Conservation (phyloP, 179 eudicot genomes). For the Spinacia oleracea region DNA sequence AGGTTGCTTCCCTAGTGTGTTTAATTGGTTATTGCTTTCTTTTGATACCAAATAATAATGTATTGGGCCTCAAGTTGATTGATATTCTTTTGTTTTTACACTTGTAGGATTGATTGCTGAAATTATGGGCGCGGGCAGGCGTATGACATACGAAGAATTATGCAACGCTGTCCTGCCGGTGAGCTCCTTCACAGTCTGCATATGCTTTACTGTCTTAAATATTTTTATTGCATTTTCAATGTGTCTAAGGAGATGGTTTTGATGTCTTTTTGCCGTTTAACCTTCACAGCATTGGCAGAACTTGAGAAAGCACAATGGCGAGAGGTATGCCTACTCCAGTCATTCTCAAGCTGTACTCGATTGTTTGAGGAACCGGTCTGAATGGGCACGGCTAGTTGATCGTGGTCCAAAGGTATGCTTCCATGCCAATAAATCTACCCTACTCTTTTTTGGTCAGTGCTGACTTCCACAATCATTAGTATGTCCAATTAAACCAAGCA, state of each 20-base stretch:
- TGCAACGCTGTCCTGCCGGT: conserved; percentile 89
- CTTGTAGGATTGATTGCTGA: conserved; percentile 77
- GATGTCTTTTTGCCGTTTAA: conserved; percentile 22
- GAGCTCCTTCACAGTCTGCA: conserved; percentile 32
- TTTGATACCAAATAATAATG: not conserved
- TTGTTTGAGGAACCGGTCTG: conserved; percentile 88
- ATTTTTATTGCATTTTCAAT: conserved; percentile 5
- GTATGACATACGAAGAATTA: conserved; percentile 88
- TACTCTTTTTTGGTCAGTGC: not conserved
- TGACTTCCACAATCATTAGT: not conserved
- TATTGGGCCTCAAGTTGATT: not conserved
- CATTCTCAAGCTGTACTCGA: conserved; percentile 97
- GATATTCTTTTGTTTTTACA: not conserved
- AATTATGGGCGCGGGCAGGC: conserved; percentile 87
- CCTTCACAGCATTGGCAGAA: conserved; percentile 83
- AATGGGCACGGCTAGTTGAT: conserved; percentile 94
- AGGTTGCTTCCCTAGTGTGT: conserved; percentile 44
- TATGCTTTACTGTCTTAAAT: conserved; percentile 4
- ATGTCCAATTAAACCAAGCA: no score
- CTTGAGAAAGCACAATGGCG: conserved; percentile 98
- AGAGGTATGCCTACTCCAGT: conserved; percentile 90
- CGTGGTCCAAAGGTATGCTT: conserved; percentile 94
- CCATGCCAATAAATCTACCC: not conserved
- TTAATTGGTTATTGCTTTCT: not conserved
- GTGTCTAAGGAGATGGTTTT: conserved; percentile 11